Evolutionary conservation across 495 filamentous ascomycete species (phyloP).

Genomic region (Trypethelium eluteriae): DNA sequence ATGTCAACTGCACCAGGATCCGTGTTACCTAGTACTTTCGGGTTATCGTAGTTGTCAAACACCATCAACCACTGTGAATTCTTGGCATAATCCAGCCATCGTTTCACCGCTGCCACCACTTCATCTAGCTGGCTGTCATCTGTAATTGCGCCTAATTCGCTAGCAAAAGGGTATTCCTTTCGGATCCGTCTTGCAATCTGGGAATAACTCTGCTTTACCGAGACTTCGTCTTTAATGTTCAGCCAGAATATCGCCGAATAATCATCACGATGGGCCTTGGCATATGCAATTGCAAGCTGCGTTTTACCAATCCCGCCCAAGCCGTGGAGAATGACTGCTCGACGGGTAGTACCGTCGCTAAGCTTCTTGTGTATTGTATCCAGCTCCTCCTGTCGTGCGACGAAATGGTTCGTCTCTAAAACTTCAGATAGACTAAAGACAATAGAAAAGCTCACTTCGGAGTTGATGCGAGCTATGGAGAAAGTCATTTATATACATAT

Average conservation of each 20-base stretch:
- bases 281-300: constrained; percentile 29
- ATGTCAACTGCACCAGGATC: constrained; percentile 33
- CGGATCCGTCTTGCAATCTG: constrained; percentile 19
- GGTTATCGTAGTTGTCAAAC: constrained; percentile 39
- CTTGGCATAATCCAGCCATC: constrained; percentile 34
- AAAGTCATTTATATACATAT: constrained; percentile 2
- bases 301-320: constrained; percentile 30
- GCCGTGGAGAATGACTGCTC: constrained; percentile 12
- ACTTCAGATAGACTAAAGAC: constrained; percentile 16
- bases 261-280: constrained; percentile 18
- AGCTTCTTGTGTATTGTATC: too few relatives aligned
- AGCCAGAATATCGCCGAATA: constrained; percentile 29
- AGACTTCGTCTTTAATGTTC: constrained; percentile 21
- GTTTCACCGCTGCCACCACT: constrained; percentile 26
- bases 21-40: constrained; percentile 10
- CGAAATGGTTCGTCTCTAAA: background rate
- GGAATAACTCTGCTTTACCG: constrained; percentile 25
- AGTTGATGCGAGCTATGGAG: constrained; percentile 18
- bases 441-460: constrained; percentile 19
- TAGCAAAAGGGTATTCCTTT: constrained; percentile 18
- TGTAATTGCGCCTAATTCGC: too few relatives aligned
- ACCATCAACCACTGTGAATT: constrained; percentile 40
- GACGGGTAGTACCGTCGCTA: too few relatives aligned
- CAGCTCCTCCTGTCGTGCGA: background rate
- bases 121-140: too few relatives aligned